Conservation (phyloP, 2,329 filamentous ascomycete species). For the Sporothrix pallida region DNA sequence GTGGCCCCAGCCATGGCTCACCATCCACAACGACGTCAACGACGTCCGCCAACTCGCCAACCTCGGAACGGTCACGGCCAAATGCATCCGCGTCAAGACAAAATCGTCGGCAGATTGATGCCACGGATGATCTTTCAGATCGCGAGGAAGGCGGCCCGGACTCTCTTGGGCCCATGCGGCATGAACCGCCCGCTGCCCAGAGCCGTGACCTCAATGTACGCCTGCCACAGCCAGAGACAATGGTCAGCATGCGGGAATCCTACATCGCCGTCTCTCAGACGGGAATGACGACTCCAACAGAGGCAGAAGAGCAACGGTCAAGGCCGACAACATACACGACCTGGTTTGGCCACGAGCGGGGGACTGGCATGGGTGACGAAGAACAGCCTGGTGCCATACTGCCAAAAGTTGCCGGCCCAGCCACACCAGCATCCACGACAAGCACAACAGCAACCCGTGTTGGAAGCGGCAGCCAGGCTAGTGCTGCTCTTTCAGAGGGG, state of each 20-base stretch:
- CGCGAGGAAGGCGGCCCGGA: neutral
- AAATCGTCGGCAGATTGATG: neutral
- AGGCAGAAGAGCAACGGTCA: neutral
- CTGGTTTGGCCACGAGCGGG: constrained; percentile 33
- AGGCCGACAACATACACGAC: constrained; percentile 19
- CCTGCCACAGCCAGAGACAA: neutral
- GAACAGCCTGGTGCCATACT: neutral
- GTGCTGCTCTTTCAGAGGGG: neutral
- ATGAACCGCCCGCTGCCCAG: neutral
- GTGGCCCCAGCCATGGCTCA: neutral
- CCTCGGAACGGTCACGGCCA: neutral
- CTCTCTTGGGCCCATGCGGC: neutral
- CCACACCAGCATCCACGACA: constrained; percentile 15
- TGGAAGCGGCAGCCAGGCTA: neutral
- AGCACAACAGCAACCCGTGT: neutral
- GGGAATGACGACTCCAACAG: constrained; percentile 1
- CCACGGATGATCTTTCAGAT: neutral
- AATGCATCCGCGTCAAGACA: neutral
- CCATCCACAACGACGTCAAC: neutral
- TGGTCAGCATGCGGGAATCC: neutral
- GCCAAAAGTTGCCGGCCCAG: neutral
- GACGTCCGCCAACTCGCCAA: neutral
- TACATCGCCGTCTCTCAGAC: neutral
- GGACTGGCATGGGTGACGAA: neutral
- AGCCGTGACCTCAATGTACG: neutral